A percentile compares a stretch with the other conserved stretches of the same genome.
Conservation (phyloP, 176 grass and related monocot species). For the Echinochloa phyllopogon region DNA sequence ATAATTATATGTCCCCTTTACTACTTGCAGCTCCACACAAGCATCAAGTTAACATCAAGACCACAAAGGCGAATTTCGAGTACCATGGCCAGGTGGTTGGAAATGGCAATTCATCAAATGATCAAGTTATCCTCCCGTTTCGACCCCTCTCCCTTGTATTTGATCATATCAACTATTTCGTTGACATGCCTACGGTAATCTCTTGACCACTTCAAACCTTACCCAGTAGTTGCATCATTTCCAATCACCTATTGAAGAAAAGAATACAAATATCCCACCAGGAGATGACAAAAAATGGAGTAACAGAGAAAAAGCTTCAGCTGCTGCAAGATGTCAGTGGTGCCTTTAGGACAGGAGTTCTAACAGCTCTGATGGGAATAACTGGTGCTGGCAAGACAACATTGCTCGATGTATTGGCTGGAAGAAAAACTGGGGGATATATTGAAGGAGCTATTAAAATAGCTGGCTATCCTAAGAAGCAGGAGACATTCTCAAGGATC, state of each 20-base stretch:
- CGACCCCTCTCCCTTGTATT: conserved; percentile 82
- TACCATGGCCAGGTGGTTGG: conserved; percentile 25
- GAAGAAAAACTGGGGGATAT: conserved; percentile 91
- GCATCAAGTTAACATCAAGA: conserved; percentile 49
- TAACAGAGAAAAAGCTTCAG: conserved; percentile 84
- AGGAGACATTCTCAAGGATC: conserved; percentile 87
- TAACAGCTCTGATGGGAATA: conserved; percentile 95
- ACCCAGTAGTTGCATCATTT: conserved; percentile 29
- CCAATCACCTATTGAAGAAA: conserved; percentile 30
- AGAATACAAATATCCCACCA: conserved; percentile 47
- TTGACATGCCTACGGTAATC: conserved; percentile 91
- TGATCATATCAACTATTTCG: conserved; percentile 84
- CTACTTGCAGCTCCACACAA: conserved; percentile 75
- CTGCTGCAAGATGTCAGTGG: conserved; percentile 80
- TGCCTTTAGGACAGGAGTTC: conserved; percentile 77
- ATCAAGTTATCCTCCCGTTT: conserved; percentile 71
- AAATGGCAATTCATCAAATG: conserved; percentile 41
- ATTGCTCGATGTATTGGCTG: conserved; percentile 87
- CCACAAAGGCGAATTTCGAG: conserved; percentile 45
- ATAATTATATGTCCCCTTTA: conserved; percentile 18
- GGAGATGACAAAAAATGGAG: conserved; percentile 76
- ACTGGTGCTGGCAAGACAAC: conserved; percentile 98
- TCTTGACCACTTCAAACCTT: conserved; percentile 27
- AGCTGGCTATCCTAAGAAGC: conserved; percentile 84
- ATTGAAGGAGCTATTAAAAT: conserved; percentile 81